Evolutionary conservation across 2,329 filamentous ascomycete species (phyloP).

Genomic region (Fusarium nurragi): DNA sequence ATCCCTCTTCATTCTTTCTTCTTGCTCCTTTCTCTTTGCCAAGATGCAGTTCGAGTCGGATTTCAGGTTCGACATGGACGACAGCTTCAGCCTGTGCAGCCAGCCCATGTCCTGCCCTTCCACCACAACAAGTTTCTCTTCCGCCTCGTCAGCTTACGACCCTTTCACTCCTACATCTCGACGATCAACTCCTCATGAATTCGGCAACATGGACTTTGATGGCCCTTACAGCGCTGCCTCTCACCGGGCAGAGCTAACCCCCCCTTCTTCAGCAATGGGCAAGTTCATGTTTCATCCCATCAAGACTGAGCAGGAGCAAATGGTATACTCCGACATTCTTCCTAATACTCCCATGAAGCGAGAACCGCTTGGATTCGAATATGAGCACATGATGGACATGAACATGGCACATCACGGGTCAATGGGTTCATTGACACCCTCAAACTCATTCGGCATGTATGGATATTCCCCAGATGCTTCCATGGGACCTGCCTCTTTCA

Average conservation of each 20-base stretch:
- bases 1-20: constrained; percentile 12
- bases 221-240: constrained; percentile 42
- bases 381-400: constrained; percentile 53
- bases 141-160: constrained; percentile 54
- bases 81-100: constrained; percentile 52
- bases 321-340: constrained; percentile 47
- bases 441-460: constrained; percentile 50
- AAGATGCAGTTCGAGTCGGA: constrained; percentile 54
- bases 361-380: constrained; percentile 50
- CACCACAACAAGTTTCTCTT: constrained; percentile 52
- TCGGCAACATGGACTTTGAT: constrained; percentile 52
- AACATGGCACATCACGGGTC: constrained; percentile 47
- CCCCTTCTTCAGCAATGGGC: constrained; percentile 48
- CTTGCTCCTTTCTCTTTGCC: constrained; percentile 22
- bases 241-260: constrained; percentile 50
- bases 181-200: constrained; percentile 55
- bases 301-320: constrained; percentile 50
- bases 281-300: constrained; percentile 50
- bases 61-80: constrained; percentile 53
- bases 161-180: constrained; percentile 57
- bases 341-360: constrained; percentile 52
- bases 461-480: constrained; percentile 48
- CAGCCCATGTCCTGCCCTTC: constrained; percentile 51
- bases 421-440: constrained; percentile 52
- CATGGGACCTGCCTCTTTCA: constrained; percentile 49